Evolutionary conservation across 2,329 filamentous ascomycete species (phyloP), one percentile per base, ranked within the genome.

Genomic region (Lachnellula subtilissima): DNA sequence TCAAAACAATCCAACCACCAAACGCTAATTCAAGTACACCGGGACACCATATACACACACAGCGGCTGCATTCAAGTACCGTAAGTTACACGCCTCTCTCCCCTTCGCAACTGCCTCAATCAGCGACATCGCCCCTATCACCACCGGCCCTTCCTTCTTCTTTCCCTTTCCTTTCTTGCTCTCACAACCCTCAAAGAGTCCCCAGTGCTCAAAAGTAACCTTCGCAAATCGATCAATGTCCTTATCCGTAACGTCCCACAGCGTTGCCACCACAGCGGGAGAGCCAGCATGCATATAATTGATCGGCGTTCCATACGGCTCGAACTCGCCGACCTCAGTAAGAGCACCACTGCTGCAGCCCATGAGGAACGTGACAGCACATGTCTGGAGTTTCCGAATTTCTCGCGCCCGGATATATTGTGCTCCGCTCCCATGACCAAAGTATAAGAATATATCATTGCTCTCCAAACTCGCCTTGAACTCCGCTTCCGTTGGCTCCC

Each of bases 211-310:
- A 70, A 96, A 88, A 2, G 88, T 77, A 25, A 81, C 79, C 36
- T 87, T 84, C 0, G 92, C 89, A 71, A 96, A 96, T 17, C 92
- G 88, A 75, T 99, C 95, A 70, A 97, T 96, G 71, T 99, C 94
- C 67, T 89, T 89, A 71, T 99, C 94, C 9, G 94, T 99, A 50
- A 99, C 94, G 72, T 99, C 94, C 94, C 94, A 99, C 39, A 99
- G 78, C 15, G 92, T 97, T 47, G 91, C 94, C 2, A 97, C 85
- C 9, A 97, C 84, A 0, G 93, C 91, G 3, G 91, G 91, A 64
- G 82, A 85, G 1, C 91, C 93, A 0, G 91, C 92, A 64, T 93
- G 85, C 73, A 99, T 85, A 74, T 97, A 97, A 65, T 92, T 91
- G 75, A 92, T 85, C 23, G 94, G 89, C 54, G 93, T 91, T 1